phyloP scores from a whole-genome alignment of 2,329 filamentous ascomycete species.

The Botrytis aclada region DNA sequence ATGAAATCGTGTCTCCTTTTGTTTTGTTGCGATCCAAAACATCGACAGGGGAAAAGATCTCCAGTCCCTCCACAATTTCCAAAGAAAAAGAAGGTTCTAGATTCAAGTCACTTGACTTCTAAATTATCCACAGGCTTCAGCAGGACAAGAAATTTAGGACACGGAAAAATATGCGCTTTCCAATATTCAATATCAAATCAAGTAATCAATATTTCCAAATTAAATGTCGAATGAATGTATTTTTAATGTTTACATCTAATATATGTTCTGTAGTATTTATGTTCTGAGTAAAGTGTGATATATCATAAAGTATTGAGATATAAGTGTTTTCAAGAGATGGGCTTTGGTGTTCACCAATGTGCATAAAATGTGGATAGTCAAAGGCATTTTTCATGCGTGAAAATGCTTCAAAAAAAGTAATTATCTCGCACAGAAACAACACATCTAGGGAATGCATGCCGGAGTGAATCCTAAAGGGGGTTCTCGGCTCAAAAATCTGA shows the following conservation, averaged over 20 bases:
- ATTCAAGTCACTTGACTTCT: background rate
- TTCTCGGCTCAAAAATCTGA: background rate
- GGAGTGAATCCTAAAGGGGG: background rate
- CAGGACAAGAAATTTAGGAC: background rate
- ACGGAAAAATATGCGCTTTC: background rate
- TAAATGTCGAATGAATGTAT: background rate
- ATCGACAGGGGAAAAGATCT: background rate
- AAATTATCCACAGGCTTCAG: background rate
- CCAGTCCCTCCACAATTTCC: background rate
- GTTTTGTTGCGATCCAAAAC: background rate
- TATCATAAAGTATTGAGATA: background rate
- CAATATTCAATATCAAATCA: background rate
- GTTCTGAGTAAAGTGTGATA: background rate
- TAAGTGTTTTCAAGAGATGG: background rate
- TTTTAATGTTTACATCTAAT: background rate
- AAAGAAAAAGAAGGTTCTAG: background rate
- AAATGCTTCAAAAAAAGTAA: background rate
- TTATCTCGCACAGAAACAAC: background rate
- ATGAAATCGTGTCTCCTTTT: constrained; percentile 3
- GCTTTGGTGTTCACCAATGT: background rate
- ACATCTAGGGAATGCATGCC: background rate
- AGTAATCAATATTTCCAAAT: background rate
- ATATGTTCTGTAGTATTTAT: background rate
- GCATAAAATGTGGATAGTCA: background rate
- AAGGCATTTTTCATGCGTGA: background rate